Base-by-base conservation (phyloP, 176 grass and related monocot genomes). In the Hyparrhenia diplandra region DNA sequence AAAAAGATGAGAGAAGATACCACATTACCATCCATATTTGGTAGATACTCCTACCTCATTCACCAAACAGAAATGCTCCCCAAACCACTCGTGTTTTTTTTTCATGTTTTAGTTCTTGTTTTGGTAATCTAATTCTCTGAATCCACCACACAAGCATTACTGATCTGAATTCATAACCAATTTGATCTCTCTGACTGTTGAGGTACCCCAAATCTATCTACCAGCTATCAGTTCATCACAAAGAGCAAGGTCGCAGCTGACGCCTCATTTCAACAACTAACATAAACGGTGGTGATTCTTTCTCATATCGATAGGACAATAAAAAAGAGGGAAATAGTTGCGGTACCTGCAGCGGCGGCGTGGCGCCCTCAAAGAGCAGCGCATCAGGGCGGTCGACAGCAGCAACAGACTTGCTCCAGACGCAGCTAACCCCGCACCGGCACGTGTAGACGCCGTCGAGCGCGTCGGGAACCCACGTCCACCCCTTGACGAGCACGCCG, bases 391-490 rank as follows among this genome's bases (percentile, higher is more conserved):
- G 67, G 67, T 97, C 89, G 3, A 91, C 91, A 47, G 47, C 78
- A 18, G 84, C 87, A 8, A 76, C 1, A 1, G 91, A 94, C 89
- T 97, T 97, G 69, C 90, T 97, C 94, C 94, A 97, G 1, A 91
- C 71, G 71, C 94, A 97, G 69, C 51, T 94, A 27, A 97, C 32
- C 18, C 89, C 91, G 36, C 94, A 97, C 16, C 85, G 87, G 80
- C 94, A 97, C 0, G 87, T 88, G 77, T 97, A 97, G 58, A 94
- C 83, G 45, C 89, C 89, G 13, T 94, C 94, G 64, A 94, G 76
- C 82, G 90, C 87, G 79, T 97, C 94, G 13, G 94, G 94, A 28
- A 97, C 88, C 94, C 94, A 97, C 64, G 94, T 97, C 92, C 92
- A 97, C 39, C 83, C 85, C 73, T 92, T 97, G 64, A 97, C 92